Percentiles rank a stretch among this genome's conserved stretches.
These are phyloP conservation scores for Kodamaea leandrae DNA, from an alignment of 805 yeast species.

Conservation along the genomic window DNA sequence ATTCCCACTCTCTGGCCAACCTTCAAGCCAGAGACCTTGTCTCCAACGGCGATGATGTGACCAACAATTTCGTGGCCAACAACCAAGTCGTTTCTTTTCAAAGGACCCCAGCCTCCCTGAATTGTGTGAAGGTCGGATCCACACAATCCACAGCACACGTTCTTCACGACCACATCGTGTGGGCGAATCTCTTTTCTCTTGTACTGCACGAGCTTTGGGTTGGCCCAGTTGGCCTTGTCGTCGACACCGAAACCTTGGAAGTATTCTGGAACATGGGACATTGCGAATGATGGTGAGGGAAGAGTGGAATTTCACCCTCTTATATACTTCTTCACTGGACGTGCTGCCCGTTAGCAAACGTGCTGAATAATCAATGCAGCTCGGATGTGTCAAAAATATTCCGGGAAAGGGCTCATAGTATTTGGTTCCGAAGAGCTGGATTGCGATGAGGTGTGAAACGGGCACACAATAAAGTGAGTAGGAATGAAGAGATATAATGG, in stretches of 20 bases:
- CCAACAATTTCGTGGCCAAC: slow-evolving; percentile 70
- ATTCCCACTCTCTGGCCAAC: slow-evolving; percentile 78
- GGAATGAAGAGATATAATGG: no score
- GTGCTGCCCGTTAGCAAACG: no score
- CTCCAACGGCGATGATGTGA: slow-evolving; percentile 55
- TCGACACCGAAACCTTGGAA: slow-evolving; percentile 37
- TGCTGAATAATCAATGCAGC: no score
- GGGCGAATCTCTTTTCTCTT: slow-evolving; percentile 25
- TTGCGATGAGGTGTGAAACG: no score
- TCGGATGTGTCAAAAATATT: no score
- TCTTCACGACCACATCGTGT: slow-evolving; percentile 54
- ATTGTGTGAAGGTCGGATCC: slow-evolving; percentile 56
- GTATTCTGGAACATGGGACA: slow-evolving; percentile 20
- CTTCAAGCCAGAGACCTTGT: slow-evolving; percentile 46
- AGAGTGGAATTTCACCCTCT: no score
- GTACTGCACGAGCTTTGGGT: slow-evolving; percentile 31
- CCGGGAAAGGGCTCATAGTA: no score
- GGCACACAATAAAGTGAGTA: no score
- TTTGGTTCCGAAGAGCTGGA: no score
- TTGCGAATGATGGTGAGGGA: no score
- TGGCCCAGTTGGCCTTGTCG: slow-evolving; percentile 29
- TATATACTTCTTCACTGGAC: no score
- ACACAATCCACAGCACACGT: slow-evolving; percentile 62
- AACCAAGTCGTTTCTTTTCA: slow-evolving; percentile 36
- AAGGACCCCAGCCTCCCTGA: slow-evolving; percentile 50